Base-by-base conservation (phyloP, 83 land plant genomes). In the Thuja plicata region DNA sequence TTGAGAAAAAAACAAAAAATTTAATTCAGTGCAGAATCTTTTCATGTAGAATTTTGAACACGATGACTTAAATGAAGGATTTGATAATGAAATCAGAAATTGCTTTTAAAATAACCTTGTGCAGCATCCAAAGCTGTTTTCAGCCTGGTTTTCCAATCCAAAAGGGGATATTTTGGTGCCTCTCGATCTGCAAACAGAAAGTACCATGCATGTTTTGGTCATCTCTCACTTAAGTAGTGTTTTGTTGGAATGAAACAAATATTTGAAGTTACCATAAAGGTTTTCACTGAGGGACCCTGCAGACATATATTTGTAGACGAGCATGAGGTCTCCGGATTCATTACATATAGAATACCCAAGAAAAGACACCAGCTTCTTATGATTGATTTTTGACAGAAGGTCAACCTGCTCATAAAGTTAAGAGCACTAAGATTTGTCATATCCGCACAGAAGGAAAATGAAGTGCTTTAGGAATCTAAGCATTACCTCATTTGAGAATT, bases 61-160 rank as follows among this genome's bases (percentile, higher is more conserved):
- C 66, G 5, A 21, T 60, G 70, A 54, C 3, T 54, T 54, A 10
- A 48, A 48, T 55, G 3, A 55, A 16, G 60, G 60, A 55, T 0
- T 55, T 60, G 57, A 54, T 54, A 3, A 54, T 54, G 57, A 21
- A 21, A 21, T 21, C 2, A 19, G 2, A 60, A 5, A 60, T 60
- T 60, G 8, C 70, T 60, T 60, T 60, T 0, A 5, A 86, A 7
- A 78, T 41, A 16, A 91, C 92, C 92, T 62, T 88, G 90, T 21
- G 92, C 92, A 46, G 90, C 62, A 48, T 91, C 89, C 10, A 89
- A n/a, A 38, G 91, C 92, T 74, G 89, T 91, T 57, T 55, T 87
- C 9, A 91, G 87, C 71, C 92, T 87, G 76, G 60, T 37, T 57
- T 84, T 86, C 92, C 92, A 91, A 45, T 57, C 88, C 48, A 88